Conservation (phyloP, 148 eudicot species). For the Agrostemma githago region DNA sequence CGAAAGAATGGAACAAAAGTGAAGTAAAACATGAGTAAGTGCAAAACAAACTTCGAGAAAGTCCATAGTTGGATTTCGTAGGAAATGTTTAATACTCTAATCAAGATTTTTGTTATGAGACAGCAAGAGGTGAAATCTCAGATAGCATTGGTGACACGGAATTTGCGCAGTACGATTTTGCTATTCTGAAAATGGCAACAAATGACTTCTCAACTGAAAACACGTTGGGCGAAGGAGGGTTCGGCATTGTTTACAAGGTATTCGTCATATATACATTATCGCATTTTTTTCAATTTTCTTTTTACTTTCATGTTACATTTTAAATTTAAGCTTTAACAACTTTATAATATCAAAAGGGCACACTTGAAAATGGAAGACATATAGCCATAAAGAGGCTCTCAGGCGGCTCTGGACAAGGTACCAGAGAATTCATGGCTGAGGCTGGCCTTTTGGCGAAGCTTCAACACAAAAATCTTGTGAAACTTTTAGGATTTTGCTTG, state of each 20-base stretch:
- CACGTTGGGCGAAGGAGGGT: constrained; percentile 70
- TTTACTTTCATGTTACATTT: too few species aligned
- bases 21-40: too few species aligned
- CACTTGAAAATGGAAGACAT: background rate
- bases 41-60: too few species aligned
- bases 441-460: background rate
- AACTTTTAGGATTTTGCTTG: too few species aligned
- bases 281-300: too few species aligned
- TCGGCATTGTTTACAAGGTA: constrained; percentile 54
- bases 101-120: background rate
- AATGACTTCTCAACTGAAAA: constrained; percentile 20
- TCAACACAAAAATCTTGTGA: constrained; percentile 5
- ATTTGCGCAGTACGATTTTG: constrained; percentile 22
- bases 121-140: background rate
- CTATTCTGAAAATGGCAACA: too few species aligned
- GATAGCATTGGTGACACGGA: constrained; percentile 8
- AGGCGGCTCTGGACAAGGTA: too few species aligned
- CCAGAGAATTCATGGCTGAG: constrained; percentile 6
- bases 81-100: too few species aligned
- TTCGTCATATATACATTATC: background rate
- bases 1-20: too few species aligned
- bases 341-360: background rate
- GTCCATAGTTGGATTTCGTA: too few species aligned
- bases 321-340: too few species aligned
- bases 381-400: constrained; percentile 11